Evolutionary conservation across 805 yeast species (phyloP), one percentile per base, ranked within the genome.

Genomic region (Myxozyma melibiosi): DNA sequence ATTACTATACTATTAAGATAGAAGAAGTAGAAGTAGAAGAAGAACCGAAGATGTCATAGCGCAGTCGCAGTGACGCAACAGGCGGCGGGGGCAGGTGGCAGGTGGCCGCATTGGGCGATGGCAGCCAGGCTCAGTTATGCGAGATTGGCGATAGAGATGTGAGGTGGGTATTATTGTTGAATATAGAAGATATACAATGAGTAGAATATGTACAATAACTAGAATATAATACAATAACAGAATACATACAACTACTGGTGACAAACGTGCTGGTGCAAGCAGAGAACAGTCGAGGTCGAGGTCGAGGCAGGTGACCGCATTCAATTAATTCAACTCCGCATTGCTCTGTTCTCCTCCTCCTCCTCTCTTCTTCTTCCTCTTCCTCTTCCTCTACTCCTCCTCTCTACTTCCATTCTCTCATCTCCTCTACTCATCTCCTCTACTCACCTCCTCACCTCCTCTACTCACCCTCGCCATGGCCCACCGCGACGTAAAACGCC

Each of bases 401-500:
- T 25, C 16, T 35, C 43, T 33, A 14, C 43, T 44, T 24, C 9
- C 37, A 9, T 22, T 34, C 33, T 42, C 14, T 24, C 42, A 14
- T 3, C 9, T 22, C 27, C n/a, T 24, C 31, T 46, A 37, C 39
- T 18, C 57, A 13, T 39, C 30, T 28, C 33, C 16, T 35, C 43
- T 33, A 14, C 43, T 44, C 14, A 39, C 45, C 25, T 35, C 40
- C n/a, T 20, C 14, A 14, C 34, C 47, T 35, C 18, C 18, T 33
- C 41, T 31, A 22, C 44, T 28, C 20, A 31, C 35, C 38, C 34
- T 16, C 45, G 24, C 46, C 31, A 49, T 61, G 56, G 53, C 57
- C 30, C 86, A 90, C 76, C 82, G 98, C 74, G 96, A 90, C 77
- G 84, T 92, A 61, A 83, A 86, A 67, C 85, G 88, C 71, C 97